These are phyloP conservation scores for Nicotiana otophora DNA, from an alignment of 257 asterid genomes.

Conservation along the genomic window DNA sequence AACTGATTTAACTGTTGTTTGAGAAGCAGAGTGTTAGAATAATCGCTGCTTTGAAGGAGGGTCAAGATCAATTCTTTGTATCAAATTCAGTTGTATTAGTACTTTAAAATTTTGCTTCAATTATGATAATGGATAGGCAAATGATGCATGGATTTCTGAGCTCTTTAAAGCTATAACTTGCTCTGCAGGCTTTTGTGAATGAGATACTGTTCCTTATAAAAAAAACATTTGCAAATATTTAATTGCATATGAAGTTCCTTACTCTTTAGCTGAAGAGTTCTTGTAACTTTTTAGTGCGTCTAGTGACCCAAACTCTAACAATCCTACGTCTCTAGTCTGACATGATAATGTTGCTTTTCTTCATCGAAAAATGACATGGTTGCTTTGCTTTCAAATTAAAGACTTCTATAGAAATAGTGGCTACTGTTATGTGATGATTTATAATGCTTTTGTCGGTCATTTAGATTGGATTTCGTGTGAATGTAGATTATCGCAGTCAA, in stretches of 20 bases:
- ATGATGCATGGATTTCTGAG: not conserved
- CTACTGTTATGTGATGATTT: not conserved
- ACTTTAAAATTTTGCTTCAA: not conserved
- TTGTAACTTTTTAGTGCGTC: not conserved
- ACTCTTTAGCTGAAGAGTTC: not conserved
- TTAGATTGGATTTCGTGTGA: not conserved
- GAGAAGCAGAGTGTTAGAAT: not conserved
- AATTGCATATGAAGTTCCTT: not conserved
- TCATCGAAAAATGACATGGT: not conserved
- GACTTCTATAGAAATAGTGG: not conserved
- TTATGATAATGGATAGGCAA: not conserved
- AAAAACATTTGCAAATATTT: too few relatives aligned
- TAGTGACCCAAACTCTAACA: not conserved
- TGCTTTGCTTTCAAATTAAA: not conserved
- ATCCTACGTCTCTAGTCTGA: not conserved
- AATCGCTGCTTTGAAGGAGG: not conserved
- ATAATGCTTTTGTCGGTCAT: not conserved
- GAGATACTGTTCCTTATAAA: too few relatives aligned
- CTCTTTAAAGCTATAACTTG: not conserved
- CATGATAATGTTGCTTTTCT: not conserved
- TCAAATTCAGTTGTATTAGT: too few relatives aligned
- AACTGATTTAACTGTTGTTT: not conserved
- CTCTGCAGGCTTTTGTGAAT: not conserved
- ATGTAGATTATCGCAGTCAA: slow-evolving; percentile 80
- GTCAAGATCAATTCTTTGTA: too few relatives aligned